Evolutionary conservation across 805 yeast species (phyloP).

Genomic region (Jamesozyma rosinii): DNA sequence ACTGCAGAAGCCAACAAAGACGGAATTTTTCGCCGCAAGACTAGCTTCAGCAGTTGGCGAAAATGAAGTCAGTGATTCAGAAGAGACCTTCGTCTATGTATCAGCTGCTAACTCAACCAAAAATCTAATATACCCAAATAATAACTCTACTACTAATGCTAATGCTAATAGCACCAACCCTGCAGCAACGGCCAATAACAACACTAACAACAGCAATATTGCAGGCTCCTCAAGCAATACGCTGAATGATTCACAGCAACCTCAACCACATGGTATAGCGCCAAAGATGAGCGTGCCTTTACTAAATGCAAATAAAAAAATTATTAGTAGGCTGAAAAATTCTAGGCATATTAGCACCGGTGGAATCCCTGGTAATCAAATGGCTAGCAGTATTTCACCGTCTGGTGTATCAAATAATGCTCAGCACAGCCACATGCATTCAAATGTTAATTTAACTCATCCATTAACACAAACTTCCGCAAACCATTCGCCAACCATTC

Average conservation of each 20-base stretch:
- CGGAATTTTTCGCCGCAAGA: slow-evolving; percentile 91
- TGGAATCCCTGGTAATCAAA: slow-evolving; percentile 16
- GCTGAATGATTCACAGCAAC: neutral
- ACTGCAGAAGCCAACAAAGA: slow-evolving; percentile 44
- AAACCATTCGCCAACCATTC: neutral
- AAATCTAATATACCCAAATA: slow-evolving; percentile 14
- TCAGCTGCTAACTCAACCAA: slow-evolving; percentile 29
- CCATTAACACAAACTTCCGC: neutral
- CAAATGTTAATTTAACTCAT: neutral
- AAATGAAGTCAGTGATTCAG: slow-evolving; percentile 76
- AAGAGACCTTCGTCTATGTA: slow-evolving; percentile 95
- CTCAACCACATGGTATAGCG: slow-evolving; percentile 19
- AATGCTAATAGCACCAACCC: neutral
- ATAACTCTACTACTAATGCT: slow-evolving; percentile 1
- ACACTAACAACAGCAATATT: neutral
- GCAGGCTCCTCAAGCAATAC: neutral
- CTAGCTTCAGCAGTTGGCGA: slow-evolving; percentile 91
- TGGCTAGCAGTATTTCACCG: neutral
- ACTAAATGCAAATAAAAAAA: slow-evolving; percentile 21
- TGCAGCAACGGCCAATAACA: neutral
- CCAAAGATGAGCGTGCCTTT: slow-evolving; percentile 29
- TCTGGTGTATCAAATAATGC: neutral
- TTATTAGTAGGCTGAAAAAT: slow-evolving; percentile 21
- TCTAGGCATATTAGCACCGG: slow-evolving; percentile 29
- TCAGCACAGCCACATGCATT: slow-evolving; percentile 2